Conservation (phyloP, 768 basidiomycete species). For the Udeniomyces megalosporus region DNA sequence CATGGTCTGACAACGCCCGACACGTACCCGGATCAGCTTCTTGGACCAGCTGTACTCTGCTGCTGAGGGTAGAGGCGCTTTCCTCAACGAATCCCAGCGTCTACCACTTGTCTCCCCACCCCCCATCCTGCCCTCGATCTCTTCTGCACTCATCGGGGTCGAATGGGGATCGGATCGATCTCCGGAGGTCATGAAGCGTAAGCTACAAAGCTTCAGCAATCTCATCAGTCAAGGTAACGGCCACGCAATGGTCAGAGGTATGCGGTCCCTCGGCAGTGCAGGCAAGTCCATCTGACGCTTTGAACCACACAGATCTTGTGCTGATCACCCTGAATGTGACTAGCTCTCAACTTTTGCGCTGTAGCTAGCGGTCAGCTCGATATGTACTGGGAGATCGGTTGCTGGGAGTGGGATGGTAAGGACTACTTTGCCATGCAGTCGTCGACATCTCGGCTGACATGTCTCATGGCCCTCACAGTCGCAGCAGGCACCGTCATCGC, state of each 20-base stretch:
- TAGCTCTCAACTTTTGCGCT: slow-evolving; percentile 47
- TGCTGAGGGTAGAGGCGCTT: slow-evolving; percentile 62
- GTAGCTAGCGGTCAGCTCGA: slow-evolving; percentile 79
- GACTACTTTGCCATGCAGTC: background rate
- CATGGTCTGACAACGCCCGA: background rate
- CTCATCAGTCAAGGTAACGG: slow-evolving; percentile 55
- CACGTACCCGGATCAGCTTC: slow-evolving; percentile 1
- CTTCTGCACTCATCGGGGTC: slow-evolving; percentile 55
- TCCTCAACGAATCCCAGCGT: slow-evolving; percentile 41
- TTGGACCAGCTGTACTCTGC: slow-evolving; percentile 48
- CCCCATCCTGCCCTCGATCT: slow-evolving; percentile 49
- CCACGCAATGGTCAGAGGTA: slow-evolving; percentile 47
- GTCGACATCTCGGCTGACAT: slow-evolving; percentile 42
- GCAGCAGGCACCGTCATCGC: slow-evolving; percentile 84
- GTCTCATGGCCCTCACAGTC: slow-evolving; percentile 49
- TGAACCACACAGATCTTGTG: slow-evolving; percentile 5
- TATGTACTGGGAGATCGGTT: slow-evolving; percentile 53
- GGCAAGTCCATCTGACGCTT: slow-evolving; percentile 38
- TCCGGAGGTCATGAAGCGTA: slow-evolving; percentile 39
- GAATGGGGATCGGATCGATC: slow-evolving; percentile 61
- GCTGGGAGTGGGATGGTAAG: slow-evolving; percentile 11
- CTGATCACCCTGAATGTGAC: slow-evolving; percentile 9
- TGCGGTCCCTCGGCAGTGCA: slow-evolving; percentile 63
- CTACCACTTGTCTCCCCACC: slow-evolving; percentile 46
- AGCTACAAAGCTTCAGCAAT: slow-evolving; percentile 50